Conservation (phyloP, 257 asterid species). For the Lycium ferocissimum region DNA sequence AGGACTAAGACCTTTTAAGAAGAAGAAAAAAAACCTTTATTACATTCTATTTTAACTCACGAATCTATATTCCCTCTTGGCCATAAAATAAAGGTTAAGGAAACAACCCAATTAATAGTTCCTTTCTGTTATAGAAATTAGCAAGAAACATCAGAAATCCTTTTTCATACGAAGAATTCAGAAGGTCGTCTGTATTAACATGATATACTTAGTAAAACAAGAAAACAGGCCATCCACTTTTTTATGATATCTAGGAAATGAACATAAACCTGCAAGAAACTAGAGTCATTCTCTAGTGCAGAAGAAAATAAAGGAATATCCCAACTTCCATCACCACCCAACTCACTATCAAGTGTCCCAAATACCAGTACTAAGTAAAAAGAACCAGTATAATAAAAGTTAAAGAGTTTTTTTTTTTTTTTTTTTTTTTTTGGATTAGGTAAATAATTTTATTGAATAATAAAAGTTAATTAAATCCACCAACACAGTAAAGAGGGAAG, state of each 20-base stretch:
- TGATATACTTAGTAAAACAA: conserved; percentile 9
- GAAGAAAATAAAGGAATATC: not conserved
- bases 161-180: not conserved
- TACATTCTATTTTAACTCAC: conserved; percentile 1
- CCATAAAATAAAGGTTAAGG: conserved; percentile 11
- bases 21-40: conserved; percentile 9
- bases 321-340: not conserved
- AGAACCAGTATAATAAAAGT: too few species aligned
- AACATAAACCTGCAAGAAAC: conserved; percentile 5
- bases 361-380: not conserved
- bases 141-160: conserved; percentile 21
- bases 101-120: not conserved
- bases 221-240: conserved; percentile 6
- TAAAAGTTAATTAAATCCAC: not conserved
- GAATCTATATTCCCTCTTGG: not conserved
- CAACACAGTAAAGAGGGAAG: not conserved
- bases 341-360: conserved; percentile 7
- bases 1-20: conserved; percentile 66
- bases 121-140: not conserved
- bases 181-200: not conserved
- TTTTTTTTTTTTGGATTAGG: too few species aligned
- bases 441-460: too few species aligned
- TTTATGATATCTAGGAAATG: not conserved
- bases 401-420: too few species aligned
- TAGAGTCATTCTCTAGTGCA: not conserved